Evolutionary conservation across 2,329 filamentous ascomycete genomes (phyloP), one percentile per base, ranked within the genome.

Genomic region (Trichoderma koningiopsis): DNA sequence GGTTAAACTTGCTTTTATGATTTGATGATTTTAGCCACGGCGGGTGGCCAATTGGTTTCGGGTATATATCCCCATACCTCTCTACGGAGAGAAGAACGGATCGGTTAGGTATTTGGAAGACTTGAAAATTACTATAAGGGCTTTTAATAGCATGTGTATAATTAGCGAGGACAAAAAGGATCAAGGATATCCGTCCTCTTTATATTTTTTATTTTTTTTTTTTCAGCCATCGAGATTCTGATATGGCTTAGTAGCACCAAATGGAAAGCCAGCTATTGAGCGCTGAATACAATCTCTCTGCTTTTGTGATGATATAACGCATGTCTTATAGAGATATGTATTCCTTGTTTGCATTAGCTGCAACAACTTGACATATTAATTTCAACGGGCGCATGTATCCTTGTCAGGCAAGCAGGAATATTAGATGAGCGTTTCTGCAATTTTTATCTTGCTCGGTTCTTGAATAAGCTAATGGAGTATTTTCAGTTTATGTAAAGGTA

Each of bases 1-100:
- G 59, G 60, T 35, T 59, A 64, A 33, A 68, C 35, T 59, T 68
- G 27, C 40, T 58, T 55, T 59, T 60, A 68, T 70, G 62, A 71
- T 60, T 66, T 66, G 47, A 69, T 67, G 70, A 69, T 52, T 43
- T 43, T 68, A 24, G 60, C 40, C 60, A 69, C 67, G 4, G n/a
- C 49, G 67, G 19, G 43, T 49, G 59, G 63, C 37, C 49, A 29
- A 61, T 68, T 37, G 27, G 58, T 22, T 67, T 69, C 56, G 61
- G 60, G 55, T 31, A 56, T 22, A 67, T 65, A 24, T 49, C 47
- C 53, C 16, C 31, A 37, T 67, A 29, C 40, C 29, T 52, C n/a
- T 52, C 31, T 24, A 37, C 43, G 31, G 49, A 58, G 55, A 67
- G 57, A 43, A 37, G 29, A 57, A 37, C 5, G 63, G 29, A 29